phyloP scores from a whole-genome alignment of 78 protist species.

The Pigoraptor vietnamica region DNA sequence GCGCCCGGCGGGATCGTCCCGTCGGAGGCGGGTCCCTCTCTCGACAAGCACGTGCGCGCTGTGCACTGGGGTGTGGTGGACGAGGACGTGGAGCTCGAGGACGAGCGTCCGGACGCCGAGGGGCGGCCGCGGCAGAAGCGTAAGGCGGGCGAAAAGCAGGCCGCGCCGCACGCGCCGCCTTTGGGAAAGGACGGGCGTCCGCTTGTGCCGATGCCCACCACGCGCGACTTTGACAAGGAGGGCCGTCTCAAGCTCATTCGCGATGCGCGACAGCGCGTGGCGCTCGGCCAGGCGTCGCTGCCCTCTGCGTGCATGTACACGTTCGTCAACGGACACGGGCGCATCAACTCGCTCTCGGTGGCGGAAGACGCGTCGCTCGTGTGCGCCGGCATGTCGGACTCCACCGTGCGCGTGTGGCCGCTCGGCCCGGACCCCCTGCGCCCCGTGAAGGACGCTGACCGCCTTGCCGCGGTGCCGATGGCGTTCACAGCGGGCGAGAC shows the following conservation, averaged over 20 bases:
- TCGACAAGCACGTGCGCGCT: too few species aligned
- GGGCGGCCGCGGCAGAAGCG: too few species aligned
- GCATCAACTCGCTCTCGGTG: conserved; percentile 36
- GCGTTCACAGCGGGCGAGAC: not conserved
- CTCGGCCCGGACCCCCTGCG: not conserved
- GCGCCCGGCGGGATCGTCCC: not conserved
- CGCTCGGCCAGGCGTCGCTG: conserved; percentile 38
- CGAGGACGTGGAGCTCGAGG: too few species aligned
- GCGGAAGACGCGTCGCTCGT: conserved; percentile 29
- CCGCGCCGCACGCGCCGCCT: too few species aligned
- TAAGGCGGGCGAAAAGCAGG: too few species aligned
- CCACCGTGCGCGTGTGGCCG: conserved; percentile 57
- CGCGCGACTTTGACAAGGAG: too few species aligned
- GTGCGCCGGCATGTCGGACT: conserved; percentile 62
- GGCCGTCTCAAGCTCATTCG: not conserved
- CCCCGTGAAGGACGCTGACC: not conserved
- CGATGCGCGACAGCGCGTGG: conserved; percentile 49
- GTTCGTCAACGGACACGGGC: conserved; percentile 47
- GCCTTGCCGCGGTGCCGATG: not conserved
- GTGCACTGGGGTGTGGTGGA: too few species aligned
- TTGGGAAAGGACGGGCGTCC: too few species aligned
- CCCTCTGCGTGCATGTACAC: conserved; percentile 78
- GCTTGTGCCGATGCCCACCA: too few species aligned
- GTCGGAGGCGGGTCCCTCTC: too few species aligned
- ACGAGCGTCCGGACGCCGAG: too few species aligned